Evolutionary conservation across 2,329 filamentous ascomycete species (phyloP).

Genomic region (Davidsoniella virescens): DNA sequence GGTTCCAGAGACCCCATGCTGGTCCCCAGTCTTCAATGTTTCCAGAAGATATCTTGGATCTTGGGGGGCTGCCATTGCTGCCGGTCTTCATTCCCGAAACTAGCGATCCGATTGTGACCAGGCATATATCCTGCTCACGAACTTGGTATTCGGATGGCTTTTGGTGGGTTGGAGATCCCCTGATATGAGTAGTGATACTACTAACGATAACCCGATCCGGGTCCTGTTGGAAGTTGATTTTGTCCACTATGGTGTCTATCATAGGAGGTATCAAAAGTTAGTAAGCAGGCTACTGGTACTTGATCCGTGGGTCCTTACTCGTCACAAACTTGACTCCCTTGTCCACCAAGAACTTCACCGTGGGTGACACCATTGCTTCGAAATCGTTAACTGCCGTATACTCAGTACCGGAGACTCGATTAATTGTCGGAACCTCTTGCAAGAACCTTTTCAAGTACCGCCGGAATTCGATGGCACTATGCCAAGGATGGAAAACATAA

Average conservation of each 20-base stretch:
- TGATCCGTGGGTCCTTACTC: not conserved
- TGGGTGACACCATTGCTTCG: slow-evolving; percentile 21
- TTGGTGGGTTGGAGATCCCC: not conserved
- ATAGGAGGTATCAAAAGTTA: not conserved
- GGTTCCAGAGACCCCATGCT: slow-evolving; percentile 26
- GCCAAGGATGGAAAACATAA: slow-evolving; percentile 23
- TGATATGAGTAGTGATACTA: not conserved
- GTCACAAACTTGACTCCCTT: slow-evolving; percentile 18
- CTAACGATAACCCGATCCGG: not conserved
- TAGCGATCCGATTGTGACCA: slow-evolving; percentile 25
- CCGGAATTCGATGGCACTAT: slow-evolving; percentile 22
- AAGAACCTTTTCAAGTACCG: slow-evolving; percentile 22
- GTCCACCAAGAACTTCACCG: slow-evolving; percentile 18
- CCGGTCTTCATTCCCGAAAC: slow-evolving; percentile 17
- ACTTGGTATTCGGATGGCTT: not conserved
- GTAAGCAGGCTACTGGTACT: not conserved
- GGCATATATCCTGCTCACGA: slow-evolving; percentile 20
- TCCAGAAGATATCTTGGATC: not conserved
- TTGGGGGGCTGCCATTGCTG: slow-evolving; percentile 2
- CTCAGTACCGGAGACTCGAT: slow-evolving; percentile 19
- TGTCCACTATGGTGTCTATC: slow-evolving; percentile 5
- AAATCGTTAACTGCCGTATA: slow-evolving; percentile 20
- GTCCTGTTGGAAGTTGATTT: not conserved
- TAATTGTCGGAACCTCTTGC: slow-evolving; percentile 20
- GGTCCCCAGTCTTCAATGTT: slow-evolving; percentile 21